Conservation (phyloP, 805 yeast genomes). For the Pichia kluyveri region DNA sequence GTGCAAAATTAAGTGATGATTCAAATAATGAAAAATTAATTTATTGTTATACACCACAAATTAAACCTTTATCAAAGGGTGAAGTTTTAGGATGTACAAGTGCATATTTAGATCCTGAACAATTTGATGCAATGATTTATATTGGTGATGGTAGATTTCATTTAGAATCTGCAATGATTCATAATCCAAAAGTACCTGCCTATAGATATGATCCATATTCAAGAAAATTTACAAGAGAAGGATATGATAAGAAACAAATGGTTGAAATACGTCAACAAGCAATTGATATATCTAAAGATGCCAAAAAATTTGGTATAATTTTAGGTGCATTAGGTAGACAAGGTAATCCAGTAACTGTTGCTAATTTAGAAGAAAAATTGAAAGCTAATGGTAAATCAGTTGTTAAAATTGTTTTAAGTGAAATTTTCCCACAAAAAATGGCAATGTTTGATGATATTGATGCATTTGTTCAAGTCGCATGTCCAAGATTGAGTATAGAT, state of each 20-base stretch:
- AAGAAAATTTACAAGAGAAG: constrained; percentile 80
- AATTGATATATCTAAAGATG: constrained; percentile 46
- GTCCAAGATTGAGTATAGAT: constrained; percentile 91
- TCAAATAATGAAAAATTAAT: constrained; percentile 33
- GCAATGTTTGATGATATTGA: constrained; percentile 91
- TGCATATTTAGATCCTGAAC: constrained; percentile 58
- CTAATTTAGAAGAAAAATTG: constrained; percentile 51
- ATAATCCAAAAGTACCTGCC: constrained; percentile 88
- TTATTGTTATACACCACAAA: constrained; percentile 77
- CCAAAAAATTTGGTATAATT: constrained; percentile 70
- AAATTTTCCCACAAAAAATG: constrained; percentile 86
- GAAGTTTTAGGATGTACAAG: constrained; percentile 97
- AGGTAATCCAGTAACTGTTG: constrained; percentile 75
- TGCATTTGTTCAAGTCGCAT: constrained; percentile 94
- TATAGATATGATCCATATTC: constrained; percentile 93
- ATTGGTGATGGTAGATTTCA: constrained; percentile 97
- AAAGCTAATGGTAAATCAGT: constrained; percentile 50
- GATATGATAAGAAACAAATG: constrained; percentile 81
- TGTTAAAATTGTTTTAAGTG: constrained; percentile 78
- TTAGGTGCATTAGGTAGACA: constrained; percentile 94
- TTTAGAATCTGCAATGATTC: constrained; percentile 93
- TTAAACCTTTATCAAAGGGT: constrained; percentile 86
- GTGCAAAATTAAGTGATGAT: constrained; percentile 43
- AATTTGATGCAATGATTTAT: constrained; percentile 74
- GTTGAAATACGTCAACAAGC: constrained; percentile 68